phyloP scores from a whole-genome alignment of 2,329 filamentous ascomycete genomes.

The Penicillium oxalicum region DNA sequence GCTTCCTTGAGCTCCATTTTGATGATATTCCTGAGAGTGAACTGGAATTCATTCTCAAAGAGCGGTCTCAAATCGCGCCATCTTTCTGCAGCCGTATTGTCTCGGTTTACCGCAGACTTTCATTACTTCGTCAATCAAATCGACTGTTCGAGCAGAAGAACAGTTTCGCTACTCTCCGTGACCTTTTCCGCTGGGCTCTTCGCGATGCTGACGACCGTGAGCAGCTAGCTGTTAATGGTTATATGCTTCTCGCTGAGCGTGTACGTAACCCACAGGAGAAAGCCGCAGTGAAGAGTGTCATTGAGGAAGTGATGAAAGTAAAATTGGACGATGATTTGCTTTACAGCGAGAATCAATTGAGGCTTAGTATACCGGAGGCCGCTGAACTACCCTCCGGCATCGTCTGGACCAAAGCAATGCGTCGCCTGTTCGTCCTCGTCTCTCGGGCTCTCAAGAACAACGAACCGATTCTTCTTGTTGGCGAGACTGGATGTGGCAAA shows the following conservation, averaged over 20 bases:
- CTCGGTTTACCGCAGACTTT: conserved; percentile 86
- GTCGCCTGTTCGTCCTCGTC: conserved; percentile 83
- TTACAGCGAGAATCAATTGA: conserved; percentile 59
- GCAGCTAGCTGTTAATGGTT: conserved; percentile 84
- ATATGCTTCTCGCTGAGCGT: conserved; percentile 91
- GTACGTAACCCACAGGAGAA: conserved; percentile 89
- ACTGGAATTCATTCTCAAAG: conserved; percentile 82
- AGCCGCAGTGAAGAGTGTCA: conserved; percentile 73
- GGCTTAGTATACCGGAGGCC: conserved; percentile 49
- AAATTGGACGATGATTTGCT: conserved; percentile 67
- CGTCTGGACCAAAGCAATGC: conserved; percentile 95
- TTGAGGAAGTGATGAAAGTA: conserved; percentile 87
- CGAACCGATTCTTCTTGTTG: conserved; percentile 88
- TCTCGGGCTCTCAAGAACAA: conserved; percentile 78
- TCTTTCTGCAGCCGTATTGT: conserved; percentile 91
- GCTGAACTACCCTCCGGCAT: conserved; percentile 44
- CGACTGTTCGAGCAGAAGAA: conserved; percentile 95
- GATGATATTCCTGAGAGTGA: conserved; percentile 97
- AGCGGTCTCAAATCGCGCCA: conserved; percentile 80
- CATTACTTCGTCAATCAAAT: conserved; percentile 79
- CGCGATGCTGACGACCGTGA: conserved; percentile 78
- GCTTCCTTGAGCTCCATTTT: conserved; percentile 94
- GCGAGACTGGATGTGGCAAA: conserved; percentile 96
- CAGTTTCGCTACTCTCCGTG: conserved; percentile 91
- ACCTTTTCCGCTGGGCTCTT: conserved; percentile 92